phyloP scores from a whole-genome alignment of 495 filamentous ascomycete genomes.

The Aspergillus diversus region DNA sequence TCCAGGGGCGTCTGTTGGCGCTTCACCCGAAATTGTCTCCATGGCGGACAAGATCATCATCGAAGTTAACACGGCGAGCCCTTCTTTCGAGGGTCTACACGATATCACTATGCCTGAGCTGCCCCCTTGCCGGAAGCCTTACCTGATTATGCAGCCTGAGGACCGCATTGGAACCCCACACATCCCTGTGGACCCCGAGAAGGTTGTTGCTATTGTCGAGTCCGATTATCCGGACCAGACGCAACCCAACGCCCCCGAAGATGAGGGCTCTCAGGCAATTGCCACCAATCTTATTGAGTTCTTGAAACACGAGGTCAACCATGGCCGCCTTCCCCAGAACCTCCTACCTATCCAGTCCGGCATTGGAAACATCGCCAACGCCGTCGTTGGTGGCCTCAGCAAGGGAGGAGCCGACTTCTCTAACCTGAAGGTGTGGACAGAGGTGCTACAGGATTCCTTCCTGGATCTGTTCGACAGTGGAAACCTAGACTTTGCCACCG shows the following conservation, averaged over 20 bases:
- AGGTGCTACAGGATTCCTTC: conserved; percentile 93
- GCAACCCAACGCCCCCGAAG: conserved; percentile 72
- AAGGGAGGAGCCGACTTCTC: conserved; percentile 77
- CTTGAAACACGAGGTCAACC: conserved; percentile 76
- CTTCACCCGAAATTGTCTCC: conserved; percentile 83
- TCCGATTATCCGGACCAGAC: conserved; percentile 86
- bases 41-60: conserved; percentile 93
- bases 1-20: conserved; percentile 84
- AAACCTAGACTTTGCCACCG: conserved; percentile 87
- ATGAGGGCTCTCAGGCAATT: conserved; percentile 72
- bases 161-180: conserved; percentile 83
- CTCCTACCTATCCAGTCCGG: conserved; percentile 86
- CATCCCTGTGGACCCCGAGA: conserved; percentile 88
- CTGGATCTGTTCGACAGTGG: conserved; percentile 92
- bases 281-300: conserved; percentile 85
- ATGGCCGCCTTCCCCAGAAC: conserved; percentile 75
- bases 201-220: conserved; percentile 84
- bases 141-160: conserved; percentile 76
- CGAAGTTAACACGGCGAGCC: conserved; percentile 87
- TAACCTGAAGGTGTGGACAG: conserved; percentile 91
- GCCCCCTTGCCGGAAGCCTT: conserved; percentile 80
- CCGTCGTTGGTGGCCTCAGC: conserved; percentile 82
- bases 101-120: conserved; percentile 88
- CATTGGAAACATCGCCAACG: conserved; percentile 95
- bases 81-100: conserved; percentile 86